phyloP scores from a whole-genome alignment of 2,329 filamentous ascomycete genomes.

The Pestalotiopsis sp. region DNA sequence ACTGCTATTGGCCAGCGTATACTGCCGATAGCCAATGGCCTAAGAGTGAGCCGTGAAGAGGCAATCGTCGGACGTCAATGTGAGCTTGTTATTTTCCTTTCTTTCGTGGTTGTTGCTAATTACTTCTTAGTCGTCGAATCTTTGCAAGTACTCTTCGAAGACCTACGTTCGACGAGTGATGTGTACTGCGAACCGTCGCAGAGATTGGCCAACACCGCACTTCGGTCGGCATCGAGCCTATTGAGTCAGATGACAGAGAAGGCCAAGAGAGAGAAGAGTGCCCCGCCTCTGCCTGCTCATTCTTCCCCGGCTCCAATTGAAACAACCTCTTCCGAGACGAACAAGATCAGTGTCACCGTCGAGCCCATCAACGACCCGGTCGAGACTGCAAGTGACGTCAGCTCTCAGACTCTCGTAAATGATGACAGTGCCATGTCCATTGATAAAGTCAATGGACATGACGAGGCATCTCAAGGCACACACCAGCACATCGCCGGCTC shows the following conservation, averaged over 20 bases:
- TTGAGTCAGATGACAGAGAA: neutral
- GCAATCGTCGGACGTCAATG: slow-evolving; percentile 73
- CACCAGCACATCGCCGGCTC: neutral
- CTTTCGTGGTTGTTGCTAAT: slow-evolving; percentile 15
- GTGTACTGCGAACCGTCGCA: slow-evolving; percentile 71
- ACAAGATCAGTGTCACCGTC: slow-evolving; percentile 37
- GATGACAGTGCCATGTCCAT: neutral
- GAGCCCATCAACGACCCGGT: slow-evolving; percentile 34
- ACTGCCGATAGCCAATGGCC: slow-evolving; percentile 63
- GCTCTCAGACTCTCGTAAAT: slow-evolving; percentile 54
- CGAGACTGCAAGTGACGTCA: slow-evolving; percentile 50
- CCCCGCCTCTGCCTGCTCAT: slow-evolving; percentile 55
- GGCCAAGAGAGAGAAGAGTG: slow-evolving; percentile 22
- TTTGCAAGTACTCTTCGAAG: slow-evolving; percentile 69
- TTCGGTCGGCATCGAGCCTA: slow-evolving; percentile 55
- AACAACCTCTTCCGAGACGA: slow-evolving; percentile 32
- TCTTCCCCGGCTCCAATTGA: slow-evolving; percentile 44
- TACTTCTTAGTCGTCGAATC: slow-evolving; percentile 68
- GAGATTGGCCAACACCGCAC: slow-evolving; percentile 78
- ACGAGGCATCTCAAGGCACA: neutral
- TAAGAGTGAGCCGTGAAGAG: slow-evolving; percentile 45
- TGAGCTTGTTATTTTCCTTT: slow-evolving; percentile 48
- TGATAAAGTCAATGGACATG: slow-evolving; percentile 37
- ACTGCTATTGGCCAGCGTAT: slow-evolving; percentile 63
- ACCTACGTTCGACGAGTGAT: slow-evolving; percentile 66